Evolutionary conservation across 129 eudicot genomes (phyloP), one percentile per base, ranked within the genome.

Genomic region (Artemisia tridentata): DNA sequence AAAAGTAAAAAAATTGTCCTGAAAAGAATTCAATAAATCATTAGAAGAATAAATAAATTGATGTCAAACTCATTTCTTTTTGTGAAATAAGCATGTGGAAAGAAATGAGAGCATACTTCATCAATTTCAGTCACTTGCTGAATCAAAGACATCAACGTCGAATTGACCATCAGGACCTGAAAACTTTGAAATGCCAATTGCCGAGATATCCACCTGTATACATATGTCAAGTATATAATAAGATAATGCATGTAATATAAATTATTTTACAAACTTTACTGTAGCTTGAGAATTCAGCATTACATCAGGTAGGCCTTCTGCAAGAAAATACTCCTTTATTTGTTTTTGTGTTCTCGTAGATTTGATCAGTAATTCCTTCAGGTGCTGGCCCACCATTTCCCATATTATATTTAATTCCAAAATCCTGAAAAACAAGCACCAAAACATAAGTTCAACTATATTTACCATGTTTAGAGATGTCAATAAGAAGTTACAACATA

Each of bases 321-420:
- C 96, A 74, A 85, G 82, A 62, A 89, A 72, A 81, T 93, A 93
- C 75, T 90, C 98, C 88, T 90, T 90, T 72, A 93, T 93, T n/a
- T 69, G 93, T 85, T 71, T 84, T 93, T 1, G 99, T 93, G 87
- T 90, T 89, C 72, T 88, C 83, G 69, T 81, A 93, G 52, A 93
- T 93, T 79, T 85, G 87, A 73, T 93, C 86, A 31, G 99, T 93
- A 60, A 93, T 78, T 79, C 97, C 96, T 85, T 93, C 99, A 7
- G 96, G 99, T 71, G 99, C 99, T 31, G 99, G 99, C 70, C 99
- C 99, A 63, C 99, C 99, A 81, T 93, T 93, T 83, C 83, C 99
- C 99, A 93, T 93, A 79, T 90, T 93, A 84, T 93, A 93, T 77
- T 93, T 93, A 34, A 93, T 90, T 82, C 97, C 99, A 72, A 93